A percentile compares a stretch with the other conserved stretches of the same genome.
These are phyloP conservation scores for Leccinum longicurvipes DNA, from an alignment of 768 basidiomycete genomes.

Conservation along the genomic window DNA sequence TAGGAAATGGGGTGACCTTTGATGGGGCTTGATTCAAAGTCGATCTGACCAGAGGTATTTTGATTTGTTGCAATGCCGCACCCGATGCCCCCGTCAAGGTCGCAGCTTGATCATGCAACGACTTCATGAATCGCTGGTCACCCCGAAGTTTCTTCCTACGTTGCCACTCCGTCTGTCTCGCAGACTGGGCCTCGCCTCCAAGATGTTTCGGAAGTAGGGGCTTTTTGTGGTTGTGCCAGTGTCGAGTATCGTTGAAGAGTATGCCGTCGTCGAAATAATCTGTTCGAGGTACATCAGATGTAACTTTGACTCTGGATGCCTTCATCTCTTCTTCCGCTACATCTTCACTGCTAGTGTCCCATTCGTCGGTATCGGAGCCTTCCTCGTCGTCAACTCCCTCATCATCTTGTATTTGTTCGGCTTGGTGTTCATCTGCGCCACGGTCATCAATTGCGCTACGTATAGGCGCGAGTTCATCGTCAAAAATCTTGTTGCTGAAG, in stretches of 20 bases:
- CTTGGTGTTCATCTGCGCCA: constrained; percentile 2
- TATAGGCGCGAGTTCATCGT: constrained; percentile 37
- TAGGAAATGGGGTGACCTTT: constrained; percentile 10
- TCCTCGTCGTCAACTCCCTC: constrained; percentile 17
- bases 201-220: constrained; percentile 52
- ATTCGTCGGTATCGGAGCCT: constrained; percentile 17
- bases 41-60: constrained; percentile 44
- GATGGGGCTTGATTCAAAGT: constrained; percentile 1
- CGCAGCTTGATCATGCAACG: constrained; percentile 54
- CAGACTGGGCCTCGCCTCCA: constrained; percentile 40
- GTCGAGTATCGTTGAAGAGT: constrained; percentile 48
- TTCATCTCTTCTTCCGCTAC: constrained; percentile 2
- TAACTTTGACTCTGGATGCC: neutral
- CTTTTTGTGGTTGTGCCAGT: constrained; percentile 56
- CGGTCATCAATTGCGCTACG: constrained; percentile 12
- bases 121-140: constrained; percentile 59
- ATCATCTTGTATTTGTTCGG: constrained; percentile 8
- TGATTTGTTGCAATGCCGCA: constrained; percentile 45
- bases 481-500: constrained; percentile 42
- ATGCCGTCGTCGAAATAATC: constrained; percentile 38
- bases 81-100: constrained; percentile 66
- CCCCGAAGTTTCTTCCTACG: constrained; percentile 36
- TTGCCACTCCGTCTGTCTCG: constrained; percentile 34
- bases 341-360: constrained; percentile 20
- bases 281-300: neutral